Percentiles rank a stretch among this genome's conserved stretches.
These are phyloP conservation scores for Fusarium kyushuense DNA, from an alignment of 2,329 filamentous ascomycete species.

Conservation along the genomic window DNA sequence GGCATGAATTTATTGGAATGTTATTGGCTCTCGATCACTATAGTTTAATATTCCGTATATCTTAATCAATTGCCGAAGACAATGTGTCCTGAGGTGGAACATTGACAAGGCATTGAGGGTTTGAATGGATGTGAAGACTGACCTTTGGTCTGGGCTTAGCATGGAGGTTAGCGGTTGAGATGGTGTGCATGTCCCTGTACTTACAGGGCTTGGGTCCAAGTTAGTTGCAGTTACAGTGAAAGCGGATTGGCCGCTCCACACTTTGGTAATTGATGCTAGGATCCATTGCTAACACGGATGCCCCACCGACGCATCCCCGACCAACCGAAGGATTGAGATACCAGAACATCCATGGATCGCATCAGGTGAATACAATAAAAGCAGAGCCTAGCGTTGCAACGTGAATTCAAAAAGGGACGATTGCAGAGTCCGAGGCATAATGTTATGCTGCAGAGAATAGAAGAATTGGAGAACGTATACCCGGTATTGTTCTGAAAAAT, in stretches of 20 bases:
- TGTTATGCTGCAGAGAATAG: not conserved
- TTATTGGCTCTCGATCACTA: not conserved
- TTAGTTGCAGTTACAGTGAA: conserved; percentile 45
- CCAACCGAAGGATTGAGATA: conserved; percentile 39
- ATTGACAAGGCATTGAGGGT: not conserved
- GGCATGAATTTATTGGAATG: too few species aligned
- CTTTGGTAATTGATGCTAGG: conserved; percentile 16
- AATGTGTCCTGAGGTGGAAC: not conserved
- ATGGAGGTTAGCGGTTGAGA: not conserved
- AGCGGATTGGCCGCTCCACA: conserved; percentile 49
- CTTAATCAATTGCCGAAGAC: not conserved
- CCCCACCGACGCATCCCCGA: conserved; percentile 39
- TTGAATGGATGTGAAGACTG: not conserved
- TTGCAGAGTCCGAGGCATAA: not conserved
- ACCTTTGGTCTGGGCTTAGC: not conserved
- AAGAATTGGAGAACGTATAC: not conserved
- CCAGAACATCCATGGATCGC: conserved; percentile 45
- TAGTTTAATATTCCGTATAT: not conserved
- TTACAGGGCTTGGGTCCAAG: conserved; percentile 42
- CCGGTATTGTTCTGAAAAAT: not conserved
- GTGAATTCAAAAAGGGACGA: not conserved
- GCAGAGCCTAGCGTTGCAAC: conserved; percentile 13
- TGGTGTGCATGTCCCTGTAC: conserved; percentile 42
- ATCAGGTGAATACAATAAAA: conserved; percentile 38
- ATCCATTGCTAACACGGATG: conserved; percentile 37